phyloP scores from a whole-genome alignment of 2,329 filamentous ascomycete species.

The Alternaria incomplexa region DNA sequence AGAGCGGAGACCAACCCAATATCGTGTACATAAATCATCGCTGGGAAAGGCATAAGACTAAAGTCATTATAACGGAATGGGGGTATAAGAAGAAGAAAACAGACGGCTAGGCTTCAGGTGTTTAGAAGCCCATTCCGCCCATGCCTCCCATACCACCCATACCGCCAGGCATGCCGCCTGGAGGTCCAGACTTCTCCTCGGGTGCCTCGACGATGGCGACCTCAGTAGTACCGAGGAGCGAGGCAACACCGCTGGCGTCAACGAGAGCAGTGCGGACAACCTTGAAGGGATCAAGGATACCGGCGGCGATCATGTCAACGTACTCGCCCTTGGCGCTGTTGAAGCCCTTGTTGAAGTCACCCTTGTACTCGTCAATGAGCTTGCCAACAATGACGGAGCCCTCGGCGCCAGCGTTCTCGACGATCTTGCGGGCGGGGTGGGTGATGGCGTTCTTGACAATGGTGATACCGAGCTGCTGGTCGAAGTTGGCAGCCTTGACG shows the following conservation, averaged over 20 bases:
- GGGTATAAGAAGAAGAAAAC: conserved; percentile 38
- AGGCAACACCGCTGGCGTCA: conserved; percentile 95
- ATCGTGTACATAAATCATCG: conserved; percentile 44
- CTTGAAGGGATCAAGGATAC: conserved; percentile 99
- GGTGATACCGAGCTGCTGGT: conserved; percentile 97
- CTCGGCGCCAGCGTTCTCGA: conserved; percentile 97
- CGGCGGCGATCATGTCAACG: conserved; percentile 95
- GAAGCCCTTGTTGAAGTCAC: conserved; percentile 97
- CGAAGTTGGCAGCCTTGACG: conserved; percentile 92
- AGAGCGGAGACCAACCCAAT: conserved; percentile 48
- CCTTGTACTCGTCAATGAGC: conserved; percentile 89
- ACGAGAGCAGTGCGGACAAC: conserved; percentile 95
- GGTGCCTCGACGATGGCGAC: conserved; percentile 96
- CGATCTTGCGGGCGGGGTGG: conserved; percentile 89
- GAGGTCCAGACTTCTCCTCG: conserved; percentile 76
- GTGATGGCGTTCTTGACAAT: conserved; percentile 99
- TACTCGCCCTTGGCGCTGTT: conserved; percentile 97
- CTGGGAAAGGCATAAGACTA: conserved; percentile 39
- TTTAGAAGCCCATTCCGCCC: conserved; percentile 70
- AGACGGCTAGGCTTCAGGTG: conserved; percentile 21
- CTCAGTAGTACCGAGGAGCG: conserved; percentile 95
- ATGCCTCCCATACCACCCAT: conserved; percentile 55
- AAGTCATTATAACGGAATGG: conserved; percentile 42
- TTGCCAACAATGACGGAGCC: conserved; percentile 97
- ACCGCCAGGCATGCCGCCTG: conserved; percentile 65